phyloP scores from a whole-genome alignment of 2,329 filamentous ascomycete genomes.

The Decorospora gaudefroyi region DNA sequence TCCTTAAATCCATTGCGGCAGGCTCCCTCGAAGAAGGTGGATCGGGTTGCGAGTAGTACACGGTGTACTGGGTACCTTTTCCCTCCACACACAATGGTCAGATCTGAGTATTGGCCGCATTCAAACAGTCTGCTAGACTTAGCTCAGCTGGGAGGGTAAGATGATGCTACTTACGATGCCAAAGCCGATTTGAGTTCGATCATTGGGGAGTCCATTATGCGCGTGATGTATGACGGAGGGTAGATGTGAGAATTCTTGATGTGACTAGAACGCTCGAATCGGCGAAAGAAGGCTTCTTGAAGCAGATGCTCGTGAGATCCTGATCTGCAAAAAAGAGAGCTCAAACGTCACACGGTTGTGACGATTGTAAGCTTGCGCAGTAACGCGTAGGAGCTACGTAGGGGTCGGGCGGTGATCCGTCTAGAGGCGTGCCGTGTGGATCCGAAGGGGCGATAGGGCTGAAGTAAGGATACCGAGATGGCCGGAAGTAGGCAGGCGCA shows the following conservation, averaged over 20 bases:
- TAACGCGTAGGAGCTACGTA: slow-evolving; percentile 23
- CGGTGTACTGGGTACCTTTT: slow-evolving; percentile 55
- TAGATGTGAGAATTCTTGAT: neutral
- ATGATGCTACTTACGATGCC: slow-evolving; percentile 50
- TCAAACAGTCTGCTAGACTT: slow-evolving; percentile 46
- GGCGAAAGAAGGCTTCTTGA: slow-evolving; percentile 16
- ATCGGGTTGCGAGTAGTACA: slow-evolving; percentile 55
- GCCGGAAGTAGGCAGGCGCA: slow-evolving; percentile 6
- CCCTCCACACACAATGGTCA: slow-evolving; percentile 54
- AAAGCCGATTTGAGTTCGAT: slow-evolving; percentile 54
- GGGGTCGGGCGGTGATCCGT: slow-evolving; percentile 17
- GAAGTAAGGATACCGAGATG: slow-evolving; percentile 21
- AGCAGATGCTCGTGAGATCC: slow-evolving; percentile 13
- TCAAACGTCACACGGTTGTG: slow-evolving; percentile 16
- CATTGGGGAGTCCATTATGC: slow-evolving; percentile 48
- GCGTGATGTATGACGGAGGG: slow-evolving; percentile 13
- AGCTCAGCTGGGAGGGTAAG: slow-evolving; percentile 21
- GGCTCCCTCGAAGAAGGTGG: slow-evolving; percentile 53
- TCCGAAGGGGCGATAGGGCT: slow-evolving; percentile 25
- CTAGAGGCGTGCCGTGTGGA: slow-evolving; percentile 13
- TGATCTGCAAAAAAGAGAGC: slow-evolving; percentile 15
- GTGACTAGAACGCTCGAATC: neutral
- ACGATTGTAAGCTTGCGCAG: slow-evolving; percentile 20
- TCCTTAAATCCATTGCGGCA: slow-evolving; percentile 48
- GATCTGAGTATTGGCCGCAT: slow-evolving; percentile 53